Percentiles rank a stretch among this genome's conserved stretches.
Conservation (phyloP, 2,329 filamentous ascomycete genomes). For the Chaetomium sp. region DNA sequence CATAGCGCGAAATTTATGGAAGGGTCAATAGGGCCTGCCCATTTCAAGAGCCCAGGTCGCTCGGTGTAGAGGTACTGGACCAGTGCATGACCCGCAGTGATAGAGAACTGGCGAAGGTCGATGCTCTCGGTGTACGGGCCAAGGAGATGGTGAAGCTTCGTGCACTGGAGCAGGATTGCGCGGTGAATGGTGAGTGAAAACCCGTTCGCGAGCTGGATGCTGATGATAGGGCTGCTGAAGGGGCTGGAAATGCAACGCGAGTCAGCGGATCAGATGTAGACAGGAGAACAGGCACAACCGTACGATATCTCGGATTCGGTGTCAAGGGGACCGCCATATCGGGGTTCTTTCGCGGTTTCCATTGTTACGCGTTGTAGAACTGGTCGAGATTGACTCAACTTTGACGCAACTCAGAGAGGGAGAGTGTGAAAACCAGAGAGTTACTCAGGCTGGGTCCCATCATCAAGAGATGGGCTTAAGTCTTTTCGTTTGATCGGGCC, state of each 20-base stretch:
- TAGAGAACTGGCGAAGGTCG: conserved; percentile 18
- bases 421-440: background rate
- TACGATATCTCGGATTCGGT: background rate
- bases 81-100: conserved; percentile 27
- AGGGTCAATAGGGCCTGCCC: background rate
- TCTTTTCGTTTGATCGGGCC: background rate
- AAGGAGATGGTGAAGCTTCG: conserved; percentile 21
- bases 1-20: background rate
- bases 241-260: conserved; percentile 15
- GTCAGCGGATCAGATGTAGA: background rate
- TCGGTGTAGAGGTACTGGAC: conserved; percentile 29
- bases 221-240: conserved; percentile 18
- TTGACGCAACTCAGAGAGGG: background rate
- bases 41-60: background rate
- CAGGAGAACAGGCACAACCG: background rate
- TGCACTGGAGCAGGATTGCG: conserved; percentile 13
- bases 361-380: background rate
- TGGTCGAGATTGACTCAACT: background rate
- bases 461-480: background rate
- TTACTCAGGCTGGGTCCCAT: background rate
- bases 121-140: conserved; percentile 6
- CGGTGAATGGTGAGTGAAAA: conserved; percentile 19
- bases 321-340: background rate
- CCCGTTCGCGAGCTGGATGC: conserved; percentile 15
- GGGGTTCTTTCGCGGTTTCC: background rate